These are phyloP conservation scores for Euptelea pleiosperma DNA, from an alignment of 164 flowering plant genomes.

Conservation along the genomic window DNA sequence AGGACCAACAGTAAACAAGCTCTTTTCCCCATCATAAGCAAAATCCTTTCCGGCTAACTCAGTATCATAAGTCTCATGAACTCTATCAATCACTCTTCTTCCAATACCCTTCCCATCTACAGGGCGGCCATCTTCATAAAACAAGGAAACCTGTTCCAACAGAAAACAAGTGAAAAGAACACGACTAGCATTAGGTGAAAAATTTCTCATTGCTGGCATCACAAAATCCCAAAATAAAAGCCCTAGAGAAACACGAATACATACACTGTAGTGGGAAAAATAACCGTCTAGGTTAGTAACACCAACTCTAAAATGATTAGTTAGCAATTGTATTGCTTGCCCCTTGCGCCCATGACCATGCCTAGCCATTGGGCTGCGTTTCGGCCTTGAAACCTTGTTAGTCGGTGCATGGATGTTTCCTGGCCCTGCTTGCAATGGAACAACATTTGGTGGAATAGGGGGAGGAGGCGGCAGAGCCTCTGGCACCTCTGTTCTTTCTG, in stretches of 20 bases:
- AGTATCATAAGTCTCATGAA: conserved; percentile 59
- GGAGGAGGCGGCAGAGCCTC: conserved; percentile 83
- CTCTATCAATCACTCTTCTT: conserved; percentile 66
- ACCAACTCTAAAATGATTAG: conserved; percentile 82
- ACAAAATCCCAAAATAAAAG: background rate
- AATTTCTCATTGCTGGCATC: no score
- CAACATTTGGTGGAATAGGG: conserved; percentile 61
- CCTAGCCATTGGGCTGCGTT: conserved; percentile 62
- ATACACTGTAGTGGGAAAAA: conserved; percentile 89
- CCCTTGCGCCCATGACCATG: conserved; percentile 66
- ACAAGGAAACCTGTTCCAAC: conserved; percentile 53
- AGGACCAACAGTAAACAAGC: conserved; percentile 78
- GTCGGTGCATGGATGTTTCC: conserved; percentile 17
- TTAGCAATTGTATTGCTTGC: conserved; percentile 46
- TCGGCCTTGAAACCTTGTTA: conserved; percentile 29
- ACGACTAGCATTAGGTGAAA: background rate
- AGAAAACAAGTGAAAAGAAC: background rate
- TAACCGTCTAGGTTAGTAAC: conserved; percentile 48
- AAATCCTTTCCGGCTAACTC: conserved; percentile 71
- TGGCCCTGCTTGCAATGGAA: conserved; percentile 39
- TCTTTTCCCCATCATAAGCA: conserved; percentile 95
- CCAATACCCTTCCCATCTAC: conserved; percentile 88
- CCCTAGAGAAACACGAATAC: conserved; percentile 11
- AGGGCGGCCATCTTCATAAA: conserved; percentile 84
- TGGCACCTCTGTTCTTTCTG: conserved; percentile 14